phyloP scores from a whole-genome alignment of 1,284 basidiomycete species.

The Dichomitus squalens region DNA sequence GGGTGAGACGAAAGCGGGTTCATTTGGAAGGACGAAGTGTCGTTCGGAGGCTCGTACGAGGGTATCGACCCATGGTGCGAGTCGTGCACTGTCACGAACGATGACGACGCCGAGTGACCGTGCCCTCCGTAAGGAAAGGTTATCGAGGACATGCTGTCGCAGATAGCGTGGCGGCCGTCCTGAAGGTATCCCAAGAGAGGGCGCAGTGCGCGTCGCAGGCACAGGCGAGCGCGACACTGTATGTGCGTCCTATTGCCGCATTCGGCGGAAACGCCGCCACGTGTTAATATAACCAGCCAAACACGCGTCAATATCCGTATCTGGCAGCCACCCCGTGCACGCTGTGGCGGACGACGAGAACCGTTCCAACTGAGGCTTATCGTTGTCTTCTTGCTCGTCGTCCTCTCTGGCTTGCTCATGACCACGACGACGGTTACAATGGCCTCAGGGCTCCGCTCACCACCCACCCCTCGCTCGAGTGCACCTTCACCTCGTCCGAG shows the following conservation, averaged over 20 bases:
- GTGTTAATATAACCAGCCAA: constrained; percentile 18
- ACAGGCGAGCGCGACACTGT: constrained; percentile 2
- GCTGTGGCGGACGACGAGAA: constrained; percentile 16
- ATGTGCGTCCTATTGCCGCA: constrained; percentile 2
- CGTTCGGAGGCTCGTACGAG: constrained; percentile 42
- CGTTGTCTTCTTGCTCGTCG: neutral
- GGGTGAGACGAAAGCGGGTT: constrained; percentile 78
- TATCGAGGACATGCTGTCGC: constrained; percentile 41
- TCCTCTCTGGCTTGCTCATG: constrained; percentile 1
- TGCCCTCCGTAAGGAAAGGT: constrained; percentile 39
- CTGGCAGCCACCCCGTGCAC: constrained; percentile 5
- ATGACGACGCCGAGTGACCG: constrained; percentile 29
- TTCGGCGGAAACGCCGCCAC: constrained; percentile 20
- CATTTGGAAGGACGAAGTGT: constrained; percentile 66
- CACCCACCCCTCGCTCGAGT: constrained; percentile 52
- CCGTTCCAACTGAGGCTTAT: neutral
- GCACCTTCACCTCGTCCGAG: constrained; percentile 60
- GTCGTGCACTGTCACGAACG: constrained; percentile 41
- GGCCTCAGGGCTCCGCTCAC: constrained; percentile 53
- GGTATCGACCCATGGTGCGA: constrained; percentile 27
- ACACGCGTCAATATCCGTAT: constrained; percentile 22
- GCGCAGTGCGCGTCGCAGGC: neutral
- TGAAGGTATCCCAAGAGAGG: neutral
- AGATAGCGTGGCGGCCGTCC: neutral
- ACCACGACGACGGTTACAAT: constrained; percentile 30